phyloP scores from a whole-genome alignment of 148 eudicot genomes.

The Polygonum maritimum region DNA sequence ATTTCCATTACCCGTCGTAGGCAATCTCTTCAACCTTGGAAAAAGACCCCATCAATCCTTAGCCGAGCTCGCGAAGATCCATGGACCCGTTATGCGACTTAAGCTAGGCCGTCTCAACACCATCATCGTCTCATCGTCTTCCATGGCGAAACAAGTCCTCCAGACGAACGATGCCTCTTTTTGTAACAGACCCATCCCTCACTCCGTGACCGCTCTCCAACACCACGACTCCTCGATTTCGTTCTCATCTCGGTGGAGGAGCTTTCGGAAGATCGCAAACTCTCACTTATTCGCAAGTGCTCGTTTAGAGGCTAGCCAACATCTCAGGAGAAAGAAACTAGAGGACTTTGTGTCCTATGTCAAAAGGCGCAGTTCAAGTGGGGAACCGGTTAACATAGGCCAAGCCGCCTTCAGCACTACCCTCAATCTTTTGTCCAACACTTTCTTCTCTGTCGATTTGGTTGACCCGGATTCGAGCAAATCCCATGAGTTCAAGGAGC shows the following conservation, averaged over 20 bases:
- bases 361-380: background rate
- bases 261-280: background rate
- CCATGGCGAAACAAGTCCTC: background rate
- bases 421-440: constrained; percentile 3
- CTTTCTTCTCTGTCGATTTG: constrained; percentile 1
- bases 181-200: background rate
- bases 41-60: background rate
- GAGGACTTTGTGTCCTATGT: background rate
- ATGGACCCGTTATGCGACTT: constrained; percentile 6
- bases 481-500: constrained; percentile 4
- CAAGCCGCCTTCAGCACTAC: background rate
- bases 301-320: background rate
- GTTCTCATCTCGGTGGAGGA: background rate
- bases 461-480: background rate
- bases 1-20: background rate
- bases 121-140: background rate
- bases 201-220: background rate
- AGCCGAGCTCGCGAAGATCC: background rate
- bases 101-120: background rate
- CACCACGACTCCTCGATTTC: background rate
- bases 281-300: background rate
- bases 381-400: background rate
- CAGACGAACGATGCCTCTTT: background rate
- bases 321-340: background rate
- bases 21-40: constrained; percentile 6